phyloP scores from a whole-genome alignment of 306 rosid genomes.

The Chamaecrista fasciculata region DNA sequence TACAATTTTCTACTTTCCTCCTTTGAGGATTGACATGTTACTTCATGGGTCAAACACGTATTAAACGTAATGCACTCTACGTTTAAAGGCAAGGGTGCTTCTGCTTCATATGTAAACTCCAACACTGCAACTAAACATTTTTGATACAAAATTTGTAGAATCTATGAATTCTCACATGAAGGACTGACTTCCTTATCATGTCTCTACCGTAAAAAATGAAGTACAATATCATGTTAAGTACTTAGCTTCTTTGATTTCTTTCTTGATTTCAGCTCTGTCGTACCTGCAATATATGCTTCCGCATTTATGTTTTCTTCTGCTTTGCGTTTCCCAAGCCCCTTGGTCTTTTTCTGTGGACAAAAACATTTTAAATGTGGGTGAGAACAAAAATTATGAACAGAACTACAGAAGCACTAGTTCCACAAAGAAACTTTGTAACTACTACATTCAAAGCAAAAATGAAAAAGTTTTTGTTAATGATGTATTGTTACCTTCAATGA shows the following conservation, averaged over 20 bases:
- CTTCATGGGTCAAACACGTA: too few relatives aligned
- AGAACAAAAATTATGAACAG: conserved; percentile 12
- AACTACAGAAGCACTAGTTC: conserved; percentile 12
- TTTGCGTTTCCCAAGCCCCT: conserved; percentile 61
- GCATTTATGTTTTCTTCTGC: conserved; percentile 54
- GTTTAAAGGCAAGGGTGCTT: too few relatives aligned
- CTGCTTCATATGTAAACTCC: too few relatives aligned
- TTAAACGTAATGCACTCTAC: too few relatives aligned
- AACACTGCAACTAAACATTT: too few relatives aligned
- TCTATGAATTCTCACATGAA: too few relatives aligned
- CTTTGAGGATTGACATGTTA: too few relatives aligned
- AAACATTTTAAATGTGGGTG: conserved; percentile 10
- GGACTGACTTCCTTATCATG: too few relatives aligned
- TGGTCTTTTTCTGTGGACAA: conserved; percentile 57
- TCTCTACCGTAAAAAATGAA: too few relatives aligned
- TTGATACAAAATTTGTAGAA: too few relatives aligned
- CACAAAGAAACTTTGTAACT: background rate
- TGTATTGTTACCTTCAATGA: conserved; percentile 63
- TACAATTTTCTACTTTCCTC: too few relatives aligned
- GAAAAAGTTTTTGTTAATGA: background rate
- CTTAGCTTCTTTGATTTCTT: conserved; percentile 69
- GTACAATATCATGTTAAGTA: too few relatives aligned
- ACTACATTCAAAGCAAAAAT: background rate
- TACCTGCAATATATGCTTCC: conserved; percentile 53
- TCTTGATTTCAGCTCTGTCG: conserved; percentile 43